Evolutionary conservation across 1,139 yeast genomes (phyloP).

Genomic region (Pichia sp.): DNA sequence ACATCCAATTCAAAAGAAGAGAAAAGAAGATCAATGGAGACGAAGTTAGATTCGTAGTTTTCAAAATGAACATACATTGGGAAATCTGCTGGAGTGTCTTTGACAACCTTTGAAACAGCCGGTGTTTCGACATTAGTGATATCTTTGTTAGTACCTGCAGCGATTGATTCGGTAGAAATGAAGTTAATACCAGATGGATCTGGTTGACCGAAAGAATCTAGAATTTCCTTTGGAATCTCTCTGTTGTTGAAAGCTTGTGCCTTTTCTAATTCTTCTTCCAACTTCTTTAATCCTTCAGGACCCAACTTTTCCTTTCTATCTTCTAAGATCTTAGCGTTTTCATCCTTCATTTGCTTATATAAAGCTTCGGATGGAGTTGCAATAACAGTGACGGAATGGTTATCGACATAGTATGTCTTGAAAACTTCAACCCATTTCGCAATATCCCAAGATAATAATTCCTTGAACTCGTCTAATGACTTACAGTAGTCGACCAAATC

Average conservation of each 20-base stretch:
- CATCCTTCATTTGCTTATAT: constrained; percentile 51
- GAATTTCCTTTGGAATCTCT: constrained; percentile 69
- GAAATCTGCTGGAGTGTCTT: constrained; percentile 47
- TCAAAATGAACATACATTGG: constrained; percentile 81
- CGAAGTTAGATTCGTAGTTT: constrained; percentile 75
- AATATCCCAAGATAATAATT: constrained; percentile 56
- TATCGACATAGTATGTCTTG: constrained; percentile 54
- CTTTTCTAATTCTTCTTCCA: constrained; percentile 48
- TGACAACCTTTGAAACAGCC: constrained; percentile 34
- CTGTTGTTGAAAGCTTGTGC: constrained; percentile 71
- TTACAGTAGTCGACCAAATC: constrained; percentile 55
- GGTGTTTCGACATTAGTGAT: constrained; percentile 21
- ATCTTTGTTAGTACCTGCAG: constrained; percentile 41
- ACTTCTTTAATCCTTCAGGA: constrained; percentile 53
- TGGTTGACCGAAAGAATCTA: constrained; percentile 63
- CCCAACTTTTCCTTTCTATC: constrained; percentile 57
- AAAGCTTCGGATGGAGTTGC: constrained; percentile 72
- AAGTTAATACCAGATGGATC: constrained; percentile 76
- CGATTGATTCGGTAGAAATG: constrained; percentile 64
- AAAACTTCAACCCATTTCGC: constrained; percentile 67
- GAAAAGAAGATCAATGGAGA: constrained; percentile 64
- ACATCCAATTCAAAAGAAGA: constrained; percentile 63
- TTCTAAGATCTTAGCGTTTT: constrained; percentile 47
- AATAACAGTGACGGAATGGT: constrained; percentile 68
- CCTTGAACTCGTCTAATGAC: constrained; percentile 59